These are phyloP conservation scores for Oryza nivara DNA, from an alignment of 176 grass and related monocot species.

Conservation along the genomic window DNA sequence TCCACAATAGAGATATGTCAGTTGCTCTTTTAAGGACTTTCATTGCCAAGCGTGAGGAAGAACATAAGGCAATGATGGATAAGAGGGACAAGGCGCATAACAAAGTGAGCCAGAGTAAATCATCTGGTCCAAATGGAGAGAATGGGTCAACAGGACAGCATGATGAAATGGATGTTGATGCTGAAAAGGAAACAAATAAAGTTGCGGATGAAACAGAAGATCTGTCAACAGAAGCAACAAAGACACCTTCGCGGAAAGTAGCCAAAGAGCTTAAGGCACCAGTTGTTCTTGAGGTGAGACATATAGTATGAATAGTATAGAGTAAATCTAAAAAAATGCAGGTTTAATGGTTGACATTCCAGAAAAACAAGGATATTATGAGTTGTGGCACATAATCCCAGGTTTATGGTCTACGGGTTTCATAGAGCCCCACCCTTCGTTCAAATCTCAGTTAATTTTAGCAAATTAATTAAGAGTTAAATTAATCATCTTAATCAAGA, in stretches of 20 bases:
- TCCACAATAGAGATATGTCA: conserved; percentile 98
- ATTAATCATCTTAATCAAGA: not conserved
- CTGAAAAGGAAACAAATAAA: conserved; percentile 47
- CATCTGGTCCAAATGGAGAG: conserved; percentile 52
- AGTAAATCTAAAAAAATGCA: not conserved
- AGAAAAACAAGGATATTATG: not conserved
- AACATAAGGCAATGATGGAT: conserved; percentile 63
- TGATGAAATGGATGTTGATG: conserved; percentile 51
- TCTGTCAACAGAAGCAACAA: conserved; percentile 45
- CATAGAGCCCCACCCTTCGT: not conserved
- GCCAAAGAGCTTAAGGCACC: conserved; percentile 68
- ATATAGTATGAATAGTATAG: conserved; percentile 17
- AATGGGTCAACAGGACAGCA: conserved; percentile 33
- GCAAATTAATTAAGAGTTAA: not conserved
- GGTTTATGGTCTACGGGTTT: not conserved
- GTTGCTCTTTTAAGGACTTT: conserved; percentile 91
- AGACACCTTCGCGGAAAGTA: conserved; percentile 61
- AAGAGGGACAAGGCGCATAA: conserved; percentile 59
- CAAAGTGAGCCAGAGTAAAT: conserved; percentile 21
- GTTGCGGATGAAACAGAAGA: conserved; percentile 40
- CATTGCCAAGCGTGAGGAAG: conserved; percentile 81
- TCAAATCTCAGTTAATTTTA: not conserved
- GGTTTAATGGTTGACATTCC: not conserved
- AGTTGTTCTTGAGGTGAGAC: conserved; percentile 81
- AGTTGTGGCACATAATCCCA: not conserved